Evolutionary conservation across 2,329 filamentous ascomycete species (phyloP).

Genomic region (Curvularia sp.): DNA sequence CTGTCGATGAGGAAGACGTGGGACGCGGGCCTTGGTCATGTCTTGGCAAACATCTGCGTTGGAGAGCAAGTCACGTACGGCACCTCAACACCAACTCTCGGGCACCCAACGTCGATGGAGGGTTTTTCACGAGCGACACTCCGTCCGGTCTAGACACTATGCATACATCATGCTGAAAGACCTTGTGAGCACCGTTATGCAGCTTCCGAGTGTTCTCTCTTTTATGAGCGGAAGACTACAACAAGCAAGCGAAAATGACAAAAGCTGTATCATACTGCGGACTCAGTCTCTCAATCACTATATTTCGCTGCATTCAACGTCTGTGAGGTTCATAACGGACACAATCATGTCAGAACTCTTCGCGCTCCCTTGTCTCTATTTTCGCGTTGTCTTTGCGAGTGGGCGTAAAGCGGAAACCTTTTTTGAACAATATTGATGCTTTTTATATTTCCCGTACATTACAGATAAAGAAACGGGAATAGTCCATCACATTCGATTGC

Average conservation of each 20-base stretch:
- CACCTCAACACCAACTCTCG: neutral
- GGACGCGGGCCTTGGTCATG: constrained; percentile 8
- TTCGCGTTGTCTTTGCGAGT: neutral
- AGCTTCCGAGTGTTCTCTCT: neutral
- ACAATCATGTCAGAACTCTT: neutral
- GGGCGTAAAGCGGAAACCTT: neutral
- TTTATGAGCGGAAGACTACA: neutral
- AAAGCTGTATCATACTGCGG: neutral
- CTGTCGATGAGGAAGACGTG: constrained; percentile 4
- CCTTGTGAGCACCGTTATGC: neutral
- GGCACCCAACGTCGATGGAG: neutral
- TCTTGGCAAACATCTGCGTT: constrained; percentile 9
- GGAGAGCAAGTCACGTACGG: neutral
- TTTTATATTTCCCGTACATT: neutral
- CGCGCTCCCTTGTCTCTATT: neutral
- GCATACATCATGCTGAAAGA: neutral
- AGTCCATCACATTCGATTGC: neutral
- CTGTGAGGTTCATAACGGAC: neutral
- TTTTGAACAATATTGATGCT: neutral
- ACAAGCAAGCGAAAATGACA: neutral
- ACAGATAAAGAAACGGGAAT: neutral
- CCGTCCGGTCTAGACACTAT: neutral
- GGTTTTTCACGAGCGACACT: neutral
- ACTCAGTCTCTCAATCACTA: too few relatives aligned
- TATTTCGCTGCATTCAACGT: too few relatives aligned